phyloP scores from a whole-genome alignment of 176 grass and related monocot species.

The Thalia dealbata region DNA sequence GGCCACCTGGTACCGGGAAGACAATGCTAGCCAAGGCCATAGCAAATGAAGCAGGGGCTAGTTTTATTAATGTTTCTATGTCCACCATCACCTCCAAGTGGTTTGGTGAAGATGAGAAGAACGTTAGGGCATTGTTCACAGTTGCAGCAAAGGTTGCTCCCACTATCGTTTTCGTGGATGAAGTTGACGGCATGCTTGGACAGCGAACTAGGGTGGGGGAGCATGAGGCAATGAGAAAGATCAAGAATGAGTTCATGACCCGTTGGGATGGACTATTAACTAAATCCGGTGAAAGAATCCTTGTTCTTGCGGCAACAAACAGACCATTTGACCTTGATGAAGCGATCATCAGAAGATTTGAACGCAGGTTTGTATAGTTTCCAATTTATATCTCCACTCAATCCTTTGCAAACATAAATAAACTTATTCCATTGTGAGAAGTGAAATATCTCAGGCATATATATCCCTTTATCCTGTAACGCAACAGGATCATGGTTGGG shows the following conservation, averaged over 20 bases:
- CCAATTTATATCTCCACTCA: not conserved
- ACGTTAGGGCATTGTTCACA: slow-evolving; percentile 85
- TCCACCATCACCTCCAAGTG: slow-evolving; percentile 97
- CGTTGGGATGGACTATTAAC: slow-evolving; percentile 94
- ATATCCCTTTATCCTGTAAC: not conserved
- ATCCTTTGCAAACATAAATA: not conserved
- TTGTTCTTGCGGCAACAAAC: slow-evolving; percentile 96
- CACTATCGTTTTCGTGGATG: slow-evolving; percentile 93
- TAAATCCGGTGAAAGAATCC: slow-evolving; percentile 62
- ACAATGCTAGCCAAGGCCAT: slow-evolving; percentile 99
- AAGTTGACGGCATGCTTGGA: slow-evolving; percentile 93
- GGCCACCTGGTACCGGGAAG: slow-evolving; percentile 93
- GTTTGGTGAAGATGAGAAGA: slow-evolving; percentile 97
- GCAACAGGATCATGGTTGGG: slow-evolving; percentile 13
- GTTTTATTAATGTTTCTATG: slow-evolving; percentile 96
- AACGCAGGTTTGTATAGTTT: slow-evolving; percentile 59
- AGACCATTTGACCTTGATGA: slow-evolving; percentile 95
- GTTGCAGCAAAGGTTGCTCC: slow-evolving; percentile 83
- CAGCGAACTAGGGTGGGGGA: slow-evolving; percentile 69
- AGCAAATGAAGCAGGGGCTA: slow-evolving; percentile 90
- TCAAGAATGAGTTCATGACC: slow-evolving; percentile 99
- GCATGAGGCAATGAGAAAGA: slow-evolving; percentile 94
- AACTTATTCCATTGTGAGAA: too few species aligned
- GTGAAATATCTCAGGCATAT: too few species aligned
- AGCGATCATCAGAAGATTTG: slow-evolving; percentile 95